Conservation (phyloP, 2,329 filamentous ascomycete genomes). For the Pseudogymnoascus sp. region DNA sequence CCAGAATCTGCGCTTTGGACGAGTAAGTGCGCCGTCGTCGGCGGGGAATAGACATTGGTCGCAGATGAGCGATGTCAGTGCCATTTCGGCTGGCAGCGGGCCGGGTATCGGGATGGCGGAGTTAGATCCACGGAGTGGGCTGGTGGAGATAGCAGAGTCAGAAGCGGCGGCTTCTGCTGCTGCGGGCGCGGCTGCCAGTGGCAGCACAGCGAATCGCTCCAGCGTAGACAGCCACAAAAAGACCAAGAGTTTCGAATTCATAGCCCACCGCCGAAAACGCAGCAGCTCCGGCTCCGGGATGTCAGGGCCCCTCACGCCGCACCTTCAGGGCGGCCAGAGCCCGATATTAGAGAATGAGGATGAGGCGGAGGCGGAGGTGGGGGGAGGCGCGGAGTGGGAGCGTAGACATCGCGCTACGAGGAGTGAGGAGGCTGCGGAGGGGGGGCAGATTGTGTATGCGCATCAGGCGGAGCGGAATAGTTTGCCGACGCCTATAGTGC, state of each 20-base stretch:
- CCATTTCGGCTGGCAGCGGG: neutral
- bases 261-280: neutral
- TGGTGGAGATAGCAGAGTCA: neutral
- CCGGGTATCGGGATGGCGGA: neutral
- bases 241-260: neutral
- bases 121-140: neutral
- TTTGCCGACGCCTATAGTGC: neutral
- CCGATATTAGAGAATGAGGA: neutral
- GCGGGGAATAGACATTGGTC: neutral
- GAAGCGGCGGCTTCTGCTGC: neutral
- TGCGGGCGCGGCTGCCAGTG: neutral
- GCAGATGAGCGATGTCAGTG: neutral
- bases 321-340: neutral
- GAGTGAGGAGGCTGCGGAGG: neutral
- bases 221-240: neutral
- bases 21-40: neutral
- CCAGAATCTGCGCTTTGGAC: conserved; percentile 14
- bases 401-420: neutral
- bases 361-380: neutral
- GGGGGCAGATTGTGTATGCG: neutral
- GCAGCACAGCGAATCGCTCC: neutral
- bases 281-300: neutral
- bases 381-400: neutral
- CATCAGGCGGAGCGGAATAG: neutral
- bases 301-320: neutral